phyloP scores from a whole-genome alignment of 2,329 filamentous ascomycete species.

The Pseudocercospora fuligena region DNA sequence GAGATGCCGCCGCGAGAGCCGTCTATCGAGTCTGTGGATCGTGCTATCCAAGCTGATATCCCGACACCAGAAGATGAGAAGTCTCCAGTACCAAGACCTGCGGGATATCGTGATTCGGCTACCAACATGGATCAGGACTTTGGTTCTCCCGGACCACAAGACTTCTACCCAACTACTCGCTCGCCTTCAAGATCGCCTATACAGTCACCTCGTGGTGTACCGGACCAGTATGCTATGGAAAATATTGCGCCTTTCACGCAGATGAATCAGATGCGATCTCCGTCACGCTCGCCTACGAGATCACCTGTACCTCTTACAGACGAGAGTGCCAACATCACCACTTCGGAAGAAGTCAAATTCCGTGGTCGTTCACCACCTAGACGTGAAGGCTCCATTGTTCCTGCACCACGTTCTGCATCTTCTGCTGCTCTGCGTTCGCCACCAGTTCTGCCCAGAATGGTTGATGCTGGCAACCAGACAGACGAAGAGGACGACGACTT shows the following conservation, averaged over 20 bases:
- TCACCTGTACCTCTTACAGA: constrained; percentile 5
- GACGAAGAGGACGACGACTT: constrained; percentile 18
- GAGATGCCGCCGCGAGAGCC: neutral
- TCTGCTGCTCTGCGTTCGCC: constrained; percentile 17
- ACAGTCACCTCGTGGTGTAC: constrained; percentile 5
- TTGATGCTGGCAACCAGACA: constrained; percentile 13
- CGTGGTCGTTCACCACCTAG: constrained; percentile 22
- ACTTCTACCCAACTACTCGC: constrained; percentile 1
- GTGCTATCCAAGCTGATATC: neutral
- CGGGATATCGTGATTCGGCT: constrained; percentile 14
- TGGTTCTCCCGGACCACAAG: constrained; percentile 2
- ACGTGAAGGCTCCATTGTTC: constrained; percentile 3
- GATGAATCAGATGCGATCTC: neutral
- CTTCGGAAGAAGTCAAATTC: constrained; percentile 21
- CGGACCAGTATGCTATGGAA: constrained; percentile 20
- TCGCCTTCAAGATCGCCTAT: constrained; percentile 1
- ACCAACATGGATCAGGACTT: neutral
- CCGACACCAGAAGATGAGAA: constrained; percentile 5
- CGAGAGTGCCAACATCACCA: neutral
- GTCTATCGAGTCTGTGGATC: neutral
- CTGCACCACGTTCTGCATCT: constrained; percentile 20
- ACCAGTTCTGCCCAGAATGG: constrained; percentile 7
- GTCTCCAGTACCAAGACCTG: constrained; percentile 2
- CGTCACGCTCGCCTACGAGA: constrained; percentile 1
- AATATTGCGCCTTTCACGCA: constrained; percentile 6